These are phyloP conservation scores for Kurtzmaniella quercitrusa DNA, from an alignment of 1,139 yeast species.

Conservation along the genomic window DNA sequence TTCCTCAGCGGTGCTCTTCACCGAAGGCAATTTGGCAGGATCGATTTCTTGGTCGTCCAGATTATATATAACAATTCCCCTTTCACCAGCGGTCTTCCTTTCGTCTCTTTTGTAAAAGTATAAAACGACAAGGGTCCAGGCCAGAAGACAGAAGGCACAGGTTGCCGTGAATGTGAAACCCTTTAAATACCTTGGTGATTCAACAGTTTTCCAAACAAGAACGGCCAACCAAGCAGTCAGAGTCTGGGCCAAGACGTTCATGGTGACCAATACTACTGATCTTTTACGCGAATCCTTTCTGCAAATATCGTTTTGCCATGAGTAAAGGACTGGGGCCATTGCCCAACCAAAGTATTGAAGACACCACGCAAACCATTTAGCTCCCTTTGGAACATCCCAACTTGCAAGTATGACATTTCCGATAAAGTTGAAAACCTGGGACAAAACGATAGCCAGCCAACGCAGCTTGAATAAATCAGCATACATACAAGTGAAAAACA, in stretches of 20 bases:
- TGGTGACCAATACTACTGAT: constrained; percentile 40
- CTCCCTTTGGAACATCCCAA: constrained; percentile 44
- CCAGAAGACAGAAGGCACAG: constrained; percentile 44
- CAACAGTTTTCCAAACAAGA: constrained; percentile 47
- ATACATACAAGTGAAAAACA: constrained; percentile 33
- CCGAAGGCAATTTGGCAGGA: constrained; percentile 2
- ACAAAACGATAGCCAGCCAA: constrained; percentile 53
- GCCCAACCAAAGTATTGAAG: constrained; percentile 49
- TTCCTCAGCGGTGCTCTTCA: not conserved
- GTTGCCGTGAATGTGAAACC: constrained; percentile 49
- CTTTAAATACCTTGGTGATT: constrained; percentile 36
- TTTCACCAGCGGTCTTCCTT: constrained; percentile 43
- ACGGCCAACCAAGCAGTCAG: constrained; percentile 44
- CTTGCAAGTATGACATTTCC: constrained; percentile 42
- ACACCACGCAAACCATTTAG: constrained; percentile 48
- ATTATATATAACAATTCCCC: constrained; percentile 50
- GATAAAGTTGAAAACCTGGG: constrained; percentile 44
- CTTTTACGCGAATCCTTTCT: constrained; percentile 42
- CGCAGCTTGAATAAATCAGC: constrained; percentile 51
- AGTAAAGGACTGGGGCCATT: constrained; percentile 45
- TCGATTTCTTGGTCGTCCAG: constrained; percentile 17
- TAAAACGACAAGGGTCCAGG: constrained; percentile 55
- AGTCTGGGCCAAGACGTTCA: constrained; percentile 43
- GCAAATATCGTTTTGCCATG: constrained; percentile 45
- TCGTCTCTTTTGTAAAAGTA: constrained; percentile 59